phyloP scores from a whole-genome alignment of 2,329 filamentous ascomycete genomes.

The Fusarium nelsonii region DNA sequence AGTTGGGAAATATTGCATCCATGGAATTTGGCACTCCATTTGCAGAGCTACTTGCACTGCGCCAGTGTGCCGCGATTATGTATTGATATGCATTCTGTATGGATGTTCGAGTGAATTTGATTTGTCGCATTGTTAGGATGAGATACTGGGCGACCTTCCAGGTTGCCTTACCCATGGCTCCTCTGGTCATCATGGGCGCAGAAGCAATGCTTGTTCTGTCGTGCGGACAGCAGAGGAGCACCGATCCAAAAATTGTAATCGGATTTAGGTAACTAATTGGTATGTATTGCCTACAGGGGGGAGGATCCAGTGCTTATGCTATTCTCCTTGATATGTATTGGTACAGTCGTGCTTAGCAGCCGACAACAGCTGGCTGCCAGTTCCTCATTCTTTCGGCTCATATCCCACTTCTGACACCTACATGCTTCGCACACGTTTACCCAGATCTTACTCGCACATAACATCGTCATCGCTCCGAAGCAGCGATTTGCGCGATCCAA shows the following conservation, averaged over 20 bases:
- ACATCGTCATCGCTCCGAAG: neutral
- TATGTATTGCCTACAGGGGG: neutral
- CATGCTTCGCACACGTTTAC: neutral
- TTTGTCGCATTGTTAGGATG: too few species aligned
- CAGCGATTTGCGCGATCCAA: neutral
- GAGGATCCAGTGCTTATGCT: too few species aligned
- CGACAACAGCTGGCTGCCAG: conserved; percentile 26
- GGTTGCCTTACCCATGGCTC: neutral
- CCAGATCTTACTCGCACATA: neutral
- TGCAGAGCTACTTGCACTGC: neutral
- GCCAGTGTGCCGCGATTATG: too few species aligned
- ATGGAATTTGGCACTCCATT: neutral
- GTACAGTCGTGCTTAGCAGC: conserved; percentile 7
- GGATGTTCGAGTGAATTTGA: neutral
- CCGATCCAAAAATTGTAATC: neutral
- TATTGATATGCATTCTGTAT: neutral
- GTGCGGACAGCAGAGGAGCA: neutral
- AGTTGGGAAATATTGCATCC: neutral
- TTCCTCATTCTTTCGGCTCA: neutral
- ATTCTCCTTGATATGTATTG: neutral
- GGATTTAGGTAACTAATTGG: too few species aligned
- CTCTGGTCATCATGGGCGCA: neutral
- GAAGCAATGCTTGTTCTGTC: neutral
- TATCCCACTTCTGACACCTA: neutral
- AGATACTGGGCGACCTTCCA: neutral